Evolutionary conservation across 768 basidiomycete species (phyloP).

Genomic region (Termitomyces heimii): DNA sequence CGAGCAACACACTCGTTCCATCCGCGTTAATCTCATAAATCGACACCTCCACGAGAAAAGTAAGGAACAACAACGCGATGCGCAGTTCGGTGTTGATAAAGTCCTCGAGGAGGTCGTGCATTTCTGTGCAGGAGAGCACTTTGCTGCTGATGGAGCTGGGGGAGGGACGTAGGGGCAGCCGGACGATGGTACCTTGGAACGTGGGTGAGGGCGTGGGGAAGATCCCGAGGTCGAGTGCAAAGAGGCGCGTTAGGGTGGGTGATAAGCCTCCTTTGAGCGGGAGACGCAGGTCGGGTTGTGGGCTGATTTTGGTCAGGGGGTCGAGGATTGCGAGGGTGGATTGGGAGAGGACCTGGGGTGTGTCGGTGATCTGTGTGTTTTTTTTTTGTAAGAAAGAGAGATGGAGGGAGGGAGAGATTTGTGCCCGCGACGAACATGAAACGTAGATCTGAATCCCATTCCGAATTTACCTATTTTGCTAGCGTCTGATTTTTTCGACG

Average conservation of each 20-base stretch:
- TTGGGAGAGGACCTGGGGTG: constrained; percentile 41
- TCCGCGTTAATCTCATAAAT: constrained; percentile 28
- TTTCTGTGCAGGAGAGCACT: constrained; percentile 23
- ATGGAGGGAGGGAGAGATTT: too few species aligned
- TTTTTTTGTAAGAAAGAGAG: too few species aligned
- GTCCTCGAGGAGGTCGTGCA: constrained; percentile 32
- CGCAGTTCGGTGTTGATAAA: constrained; percentile 35
- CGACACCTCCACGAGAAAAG: constrained; percentile 33
- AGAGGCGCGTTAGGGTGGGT: constrained; percentile 24
- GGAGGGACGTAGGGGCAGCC: constrained; percentile 36
- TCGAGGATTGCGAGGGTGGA: constrained; percentile 35
- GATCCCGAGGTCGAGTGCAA: constrained; percentile 15
- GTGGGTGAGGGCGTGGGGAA: neutral
- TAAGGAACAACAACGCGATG: constrained; percentile 36
- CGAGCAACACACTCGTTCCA: too few species aligned
- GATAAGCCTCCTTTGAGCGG: constrained; percentile 23
- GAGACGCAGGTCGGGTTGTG: constrained; percentile 21
- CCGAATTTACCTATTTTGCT: constrained; percentile 52
- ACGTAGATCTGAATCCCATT: constrained; percentile 44
- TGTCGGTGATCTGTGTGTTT: constrained; percentile 50
- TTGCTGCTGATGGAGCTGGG: constrained; percentile 29
- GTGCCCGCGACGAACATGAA: constrained; percentile 36
- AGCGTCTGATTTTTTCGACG: constrained; percentile 40
- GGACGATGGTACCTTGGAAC: constrained; percentile 37
- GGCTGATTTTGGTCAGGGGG: constrained; percentile 27